These are phyloP conservation scores for Cladophialophora exuberans DNA, from an alignment of 2,329 filamentous ascomycete species.

Conservation along the genomic window DNA sequence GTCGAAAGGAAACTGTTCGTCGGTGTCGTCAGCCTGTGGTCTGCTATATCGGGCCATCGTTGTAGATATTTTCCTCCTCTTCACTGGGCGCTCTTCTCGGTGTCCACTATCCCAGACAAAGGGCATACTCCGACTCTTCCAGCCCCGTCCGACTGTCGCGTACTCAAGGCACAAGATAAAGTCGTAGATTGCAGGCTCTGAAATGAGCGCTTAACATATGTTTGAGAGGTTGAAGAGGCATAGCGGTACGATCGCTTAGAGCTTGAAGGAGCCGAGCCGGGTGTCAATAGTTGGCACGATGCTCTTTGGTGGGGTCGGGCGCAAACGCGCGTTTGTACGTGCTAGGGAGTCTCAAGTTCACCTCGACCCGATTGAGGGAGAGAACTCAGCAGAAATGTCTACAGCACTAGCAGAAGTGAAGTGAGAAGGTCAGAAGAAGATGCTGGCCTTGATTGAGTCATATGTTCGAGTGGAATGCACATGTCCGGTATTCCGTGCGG, in stretches of 20 bases:
- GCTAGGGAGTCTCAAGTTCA: too few relatives aligned
- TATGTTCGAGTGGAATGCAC: too few relatives aligned
- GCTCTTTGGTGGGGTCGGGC: too few relatives aligned
- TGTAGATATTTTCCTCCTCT: constrained; percentile 28
- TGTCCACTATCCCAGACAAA: constrained; percentile 26
- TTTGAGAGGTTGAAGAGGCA: background rate
- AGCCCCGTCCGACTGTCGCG: background rate
- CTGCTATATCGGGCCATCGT: constrained; percentile 22
- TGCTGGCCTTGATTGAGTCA: too few relatives aligned
- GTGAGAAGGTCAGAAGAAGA: too few relatives aligned
- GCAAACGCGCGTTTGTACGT: too few relatives aligned
- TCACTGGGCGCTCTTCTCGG: constrained; percentile 16
- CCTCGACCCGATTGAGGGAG: too few relatives aligned
- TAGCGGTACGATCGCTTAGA: background rate
- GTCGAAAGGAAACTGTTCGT: constrained; percentile 5
- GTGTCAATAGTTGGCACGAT: too few relatives aligned
- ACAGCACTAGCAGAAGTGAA: too few relatives aligned
- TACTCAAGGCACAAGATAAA: background rate
- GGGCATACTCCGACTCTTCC: constrained; percentile 27
- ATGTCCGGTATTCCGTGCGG: too few relatives aligned
- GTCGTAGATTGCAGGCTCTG: background rate
- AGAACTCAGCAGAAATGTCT: too few relatives aligned
- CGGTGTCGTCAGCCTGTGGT: constrained; percentile 6
- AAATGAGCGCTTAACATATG: background rate
- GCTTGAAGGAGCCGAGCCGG: background rate